Evolutionary conservation across 2,329 filamentous ascomycete species (phyloP), one percentile per base, ranked within the genome.

Genomic region (Capronia americana): DNA sequence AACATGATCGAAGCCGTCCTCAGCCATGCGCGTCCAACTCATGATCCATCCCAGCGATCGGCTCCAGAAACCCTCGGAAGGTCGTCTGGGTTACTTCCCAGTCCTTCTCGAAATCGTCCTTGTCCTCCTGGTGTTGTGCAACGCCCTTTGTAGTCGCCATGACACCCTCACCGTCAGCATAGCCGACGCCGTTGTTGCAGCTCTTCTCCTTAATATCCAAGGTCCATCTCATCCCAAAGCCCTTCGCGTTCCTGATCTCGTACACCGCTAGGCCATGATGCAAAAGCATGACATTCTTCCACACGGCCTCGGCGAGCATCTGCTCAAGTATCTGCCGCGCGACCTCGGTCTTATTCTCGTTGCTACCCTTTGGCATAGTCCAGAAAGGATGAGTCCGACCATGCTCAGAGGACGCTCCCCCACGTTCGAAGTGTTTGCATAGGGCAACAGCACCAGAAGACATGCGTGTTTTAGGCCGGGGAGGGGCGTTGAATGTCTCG

Each of bases 341-440:
- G 14, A 65, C 69, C 46, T 61, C 56, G 32, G 70, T 71, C 57
- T 73, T 73, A 23, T 71, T 69, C 28, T 73, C 71, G 59, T 72
- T 73, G 60, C 70, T 72, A 1, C 71, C 71, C 34, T 24, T 56
- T 0, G 71, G 71, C 34, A 69, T 12, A 7, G 69, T 62, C 71
- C 71, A 73, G 61, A 70, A 73, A 7, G 70, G 69, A 61, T 73
- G 71, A 2, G 51, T 55, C 14, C 60, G 58, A 20, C 67, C 67
- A 62, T 71, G 70, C 55, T 73, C 69, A 14, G 67, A 67, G 1
- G 68, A 69, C 12, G 68, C 61, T 23, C 64, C 68, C 11, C 70
- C 66, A 20, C 71, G 69, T 55, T 73, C 71, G 55, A 73, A 72
- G 57, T 73, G 71, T 56, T 73, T 73, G 57, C 70, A 72, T n/a